Conservation (phyloP, 2,329 filamentous ascomycete species). For the Alternaria arbusti region DNA sequence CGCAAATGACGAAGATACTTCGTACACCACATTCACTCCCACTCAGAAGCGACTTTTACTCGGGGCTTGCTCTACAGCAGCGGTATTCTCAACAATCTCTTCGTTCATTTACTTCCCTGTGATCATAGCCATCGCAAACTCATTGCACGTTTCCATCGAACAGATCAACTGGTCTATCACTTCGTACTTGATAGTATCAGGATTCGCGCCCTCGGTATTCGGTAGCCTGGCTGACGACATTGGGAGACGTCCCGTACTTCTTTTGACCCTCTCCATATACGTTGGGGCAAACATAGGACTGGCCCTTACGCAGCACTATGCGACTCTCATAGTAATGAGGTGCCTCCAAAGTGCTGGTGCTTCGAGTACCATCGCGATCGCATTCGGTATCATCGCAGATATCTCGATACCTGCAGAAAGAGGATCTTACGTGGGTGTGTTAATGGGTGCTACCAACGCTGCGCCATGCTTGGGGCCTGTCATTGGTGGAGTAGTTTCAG, state of each 20-base stretch:
- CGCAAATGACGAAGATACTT: background rate
- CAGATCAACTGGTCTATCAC: background rate
- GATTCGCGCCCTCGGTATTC: background rate
- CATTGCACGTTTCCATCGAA: background rate
- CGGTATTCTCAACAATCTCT: background rate
- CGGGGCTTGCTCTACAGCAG: background rate
- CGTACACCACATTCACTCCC: background rate
- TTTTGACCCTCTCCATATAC: background rate
- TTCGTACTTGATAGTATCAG: background rate
- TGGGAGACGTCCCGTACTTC: background rate
- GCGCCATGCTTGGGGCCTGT: background rate
- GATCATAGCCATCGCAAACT: background rate
- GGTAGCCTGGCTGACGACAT: background rate
- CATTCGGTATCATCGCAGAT: background rate
- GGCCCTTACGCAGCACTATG: background rate
- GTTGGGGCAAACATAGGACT: background rate
- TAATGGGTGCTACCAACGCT: background rate
- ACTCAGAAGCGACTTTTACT: background rate
- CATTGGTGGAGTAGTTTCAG: background rate
- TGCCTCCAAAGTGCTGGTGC: background rate
- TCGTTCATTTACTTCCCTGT: background rate
- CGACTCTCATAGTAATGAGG: background rate
- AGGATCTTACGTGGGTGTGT: background rate
- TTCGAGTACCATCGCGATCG: background rate
- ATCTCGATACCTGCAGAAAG: background rate